Evolutionary conservation across 306 rosid species (phyloP).

Genomic region (Neltuma alba): DNA sequence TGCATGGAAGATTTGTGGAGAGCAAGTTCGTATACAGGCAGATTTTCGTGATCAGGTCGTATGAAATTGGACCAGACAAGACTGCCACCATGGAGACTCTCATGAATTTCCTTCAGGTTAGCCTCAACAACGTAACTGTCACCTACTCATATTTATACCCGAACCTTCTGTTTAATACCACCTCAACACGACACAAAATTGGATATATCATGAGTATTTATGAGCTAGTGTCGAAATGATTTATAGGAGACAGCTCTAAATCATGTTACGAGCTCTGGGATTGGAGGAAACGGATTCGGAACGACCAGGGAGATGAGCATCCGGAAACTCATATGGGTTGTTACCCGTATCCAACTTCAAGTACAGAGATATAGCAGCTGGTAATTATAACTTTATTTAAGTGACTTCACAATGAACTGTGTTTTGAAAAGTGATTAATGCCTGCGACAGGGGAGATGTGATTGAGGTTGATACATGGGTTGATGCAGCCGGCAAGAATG

Average conservation of each 20-base stretch:
- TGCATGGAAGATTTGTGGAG: slow-evolving; percentile 78
- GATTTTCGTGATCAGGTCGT: slow-evolving; percentile 65
- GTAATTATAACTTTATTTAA: slow-evolving; percentile 31
- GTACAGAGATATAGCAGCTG: slow-evolving; percentile 84
- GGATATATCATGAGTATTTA: background rate
- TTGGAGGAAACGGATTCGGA: slow-evolving; percentile 85
- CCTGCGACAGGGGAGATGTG: slow-evolving; percentile 80
- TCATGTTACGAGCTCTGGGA: slow-evolving; percentile 83
- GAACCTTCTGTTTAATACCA: background rate
- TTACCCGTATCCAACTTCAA: slow-evolving; percentile 85
- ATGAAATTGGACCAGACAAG: slow-evolving; percentile 79
- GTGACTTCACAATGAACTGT: too few species aligned
- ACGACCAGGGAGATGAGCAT: slow-evolving; percentile 88
- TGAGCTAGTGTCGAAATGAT: background rate
- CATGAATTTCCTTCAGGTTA: slow-evolving; percentile 82
- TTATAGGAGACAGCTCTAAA: slow-evolving; percentile 89
- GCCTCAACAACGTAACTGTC: background rate
- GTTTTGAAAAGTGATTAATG: background rate
- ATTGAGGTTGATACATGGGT: slow-evolving; percentile 97
- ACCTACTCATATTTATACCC: background rate
- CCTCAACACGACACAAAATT: too few species aligned
- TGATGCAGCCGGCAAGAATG: slow-evolving; percentile 89
- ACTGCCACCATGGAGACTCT: slow-evolving; percentile 86
- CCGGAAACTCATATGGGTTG: slow-evolving; percentile 90
- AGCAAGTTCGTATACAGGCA: slow-evolving; percentile 66